Evolutionary conservation across 2,329 filamentous ascomycete species (phyloP).

Genomic region (Nemania sp.): DNA sequence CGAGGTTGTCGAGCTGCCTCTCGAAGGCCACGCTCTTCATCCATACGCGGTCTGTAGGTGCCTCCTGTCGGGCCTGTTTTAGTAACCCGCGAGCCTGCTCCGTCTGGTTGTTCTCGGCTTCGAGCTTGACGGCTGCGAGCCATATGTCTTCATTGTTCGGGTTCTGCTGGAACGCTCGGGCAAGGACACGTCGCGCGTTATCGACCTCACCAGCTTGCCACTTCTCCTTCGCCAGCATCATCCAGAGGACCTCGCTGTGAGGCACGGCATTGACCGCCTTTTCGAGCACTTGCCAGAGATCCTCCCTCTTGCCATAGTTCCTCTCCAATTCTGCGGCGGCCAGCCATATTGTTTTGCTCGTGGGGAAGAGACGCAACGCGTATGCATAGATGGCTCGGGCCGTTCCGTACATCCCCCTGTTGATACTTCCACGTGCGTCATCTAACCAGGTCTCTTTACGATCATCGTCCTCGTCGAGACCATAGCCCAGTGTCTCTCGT

Average conservation of each 20-base stretch:
- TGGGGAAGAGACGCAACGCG: conserved; percentile 85
- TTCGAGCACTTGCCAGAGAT: conserved; percentile 82
- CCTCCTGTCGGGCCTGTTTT: conserved; percentile 80
- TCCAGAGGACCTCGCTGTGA: conserved; percentile 88
- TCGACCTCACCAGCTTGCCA: conserved; percentile 88
- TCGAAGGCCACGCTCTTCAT: conserved; percentile 96
- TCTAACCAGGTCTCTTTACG: conserved; percentile 95
- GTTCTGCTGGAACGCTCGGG: conserved; percentile 89
- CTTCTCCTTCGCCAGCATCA: conserved; percentile 94
- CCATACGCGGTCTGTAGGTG: conserved; percentile 94
- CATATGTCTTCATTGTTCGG: conserved; percentile 98
- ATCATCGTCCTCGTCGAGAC: conserved; percentile 93
- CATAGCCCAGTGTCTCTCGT: conserved; percentile 89
- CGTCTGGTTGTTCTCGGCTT: conserved; percentile 84
- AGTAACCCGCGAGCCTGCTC: conserved; percentile 83
- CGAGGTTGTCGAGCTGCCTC: conserved; percentile 76
- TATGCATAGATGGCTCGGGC: conserved; percentile 94
- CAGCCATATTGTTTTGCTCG: conserved; percentile 85
- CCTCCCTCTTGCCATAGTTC: conserved; percentile 82
- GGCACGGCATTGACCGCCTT: conserved; percentile 94
- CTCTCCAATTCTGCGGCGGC: conserved; percentile 90
- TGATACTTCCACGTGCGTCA: conserved; percentile 82
- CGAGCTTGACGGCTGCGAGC: conserved; percentile 93
- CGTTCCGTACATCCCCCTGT: conserved; percentile 82
- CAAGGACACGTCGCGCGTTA: conserved; percentile 83